Percentiles rank a stretch among this genome's conserved stretches.
These are phyloP conservation scores for Mycena albidolilacea DNA, from an alignment of 768 basidiomycete genomes.

Conservation along the genomic window DNA sequence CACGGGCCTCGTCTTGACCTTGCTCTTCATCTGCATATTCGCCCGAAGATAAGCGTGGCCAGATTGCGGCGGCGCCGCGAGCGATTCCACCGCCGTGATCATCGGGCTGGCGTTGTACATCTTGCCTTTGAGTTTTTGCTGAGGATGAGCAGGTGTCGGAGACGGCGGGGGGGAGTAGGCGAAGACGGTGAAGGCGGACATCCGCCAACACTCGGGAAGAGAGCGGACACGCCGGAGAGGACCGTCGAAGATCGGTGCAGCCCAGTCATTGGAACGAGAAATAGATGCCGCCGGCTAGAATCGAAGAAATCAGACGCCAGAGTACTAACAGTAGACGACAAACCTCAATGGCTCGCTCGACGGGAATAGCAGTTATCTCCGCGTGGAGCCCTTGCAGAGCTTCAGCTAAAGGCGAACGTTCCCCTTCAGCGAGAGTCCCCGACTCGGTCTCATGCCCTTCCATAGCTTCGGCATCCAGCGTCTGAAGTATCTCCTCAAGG, in stretches of 20 bases:
- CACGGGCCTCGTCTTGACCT: conserved; percentile 24
- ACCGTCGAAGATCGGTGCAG: not conserved
- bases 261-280: not conserved
- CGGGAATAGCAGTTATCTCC: not conserved
- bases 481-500: conserved; percentile 8
- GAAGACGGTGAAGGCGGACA: conserved; percentile 30
- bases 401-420: not conserved
- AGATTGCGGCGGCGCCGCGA: conserved; percentile 31
- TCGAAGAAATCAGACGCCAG: not conserved
- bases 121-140: conserved; percentile 3
- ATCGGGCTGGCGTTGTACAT: conserved; percentile 13
- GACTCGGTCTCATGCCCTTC: not conserved
- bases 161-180: conserved; percentile 17
- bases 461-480: not conserved
- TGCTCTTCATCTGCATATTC: conserved; percentile 5
- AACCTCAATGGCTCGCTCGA: not conserved
- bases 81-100: conserved; percentile 20
- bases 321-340: not conserved
- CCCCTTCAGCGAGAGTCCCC: not conserved
- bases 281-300: conserved; percentile 6
- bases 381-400: not conserved
- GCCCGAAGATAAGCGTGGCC: conserved; percentile 25
- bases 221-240: conserved; percentile 25
- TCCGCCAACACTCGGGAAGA: conserved; percentile 27
- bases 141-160: conserved; percentile 16